phyloP scores from a whole-genome alignment of 768 basidiomycete genomes.

The Psilocybe sp. region DNA sequence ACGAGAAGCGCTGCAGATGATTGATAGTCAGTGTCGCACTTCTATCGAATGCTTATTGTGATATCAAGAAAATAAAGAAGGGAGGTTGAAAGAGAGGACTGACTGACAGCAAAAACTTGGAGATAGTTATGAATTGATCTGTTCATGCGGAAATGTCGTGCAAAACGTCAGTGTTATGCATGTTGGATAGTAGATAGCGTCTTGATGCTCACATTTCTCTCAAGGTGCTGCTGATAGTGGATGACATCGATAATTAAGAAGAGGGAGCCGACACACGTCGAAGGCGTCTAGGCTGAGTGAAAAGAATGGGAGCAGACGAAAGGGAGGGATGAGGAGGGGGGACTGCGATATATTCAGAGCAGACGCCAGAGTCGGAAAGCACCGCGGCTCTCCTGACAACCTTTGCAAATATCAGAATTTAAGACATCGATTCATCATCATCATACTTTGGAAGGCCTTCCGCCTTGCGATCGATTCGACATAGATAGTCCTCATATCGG shows the following conservation, averaged over 20 bases:
- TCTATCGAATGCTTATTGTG: background rate
- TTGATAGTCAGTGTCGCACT: background rate
- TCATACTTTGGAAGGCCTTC: too few relatives aligned
- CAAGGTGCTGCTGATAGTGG: too few relatives aligned
- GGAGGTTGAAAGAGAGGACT: slow-evolving; percentile 9
- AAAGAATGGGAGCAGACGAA: too few relatives aligned
- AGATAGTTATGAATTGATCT: slow-evolving; percentile 28
- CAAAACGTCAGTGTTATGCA: background rate
- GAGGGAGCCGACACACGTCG: background rate
- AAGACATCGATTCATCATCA: too few relatives aligned
- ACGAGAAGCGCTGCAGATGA: slow-evolving; percentile 30
- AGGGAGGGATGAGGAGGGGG: background rate
- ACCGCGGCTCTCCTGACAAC: slow-evolving; percentile 16
- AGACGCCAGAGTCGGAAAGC: too few relatives aligned
- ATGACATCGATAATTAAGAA: too few relatives aligned
- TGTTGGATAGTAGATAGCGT: background rate
- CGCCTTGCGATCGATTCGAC: too few relatives aligned
- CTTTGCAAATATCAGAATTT: too few relatives aligned
- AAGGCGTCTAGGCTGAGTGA: background rate
- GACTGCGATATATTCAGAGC: background rate
- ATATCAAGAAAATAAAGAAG: too few relatives aligned
- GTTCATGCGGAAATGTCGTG: background rate
- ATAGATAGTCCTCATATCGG: background rate
- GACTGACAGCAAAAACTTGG: slow-evolving; percentile 30
- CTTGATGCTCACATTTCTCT: background rate